These are phyloP conservation scores for barley (Hordeum vulgare) DNA, from an alignment of 176 grass and related monocot species.

Conservation along the genomic window DNA sequence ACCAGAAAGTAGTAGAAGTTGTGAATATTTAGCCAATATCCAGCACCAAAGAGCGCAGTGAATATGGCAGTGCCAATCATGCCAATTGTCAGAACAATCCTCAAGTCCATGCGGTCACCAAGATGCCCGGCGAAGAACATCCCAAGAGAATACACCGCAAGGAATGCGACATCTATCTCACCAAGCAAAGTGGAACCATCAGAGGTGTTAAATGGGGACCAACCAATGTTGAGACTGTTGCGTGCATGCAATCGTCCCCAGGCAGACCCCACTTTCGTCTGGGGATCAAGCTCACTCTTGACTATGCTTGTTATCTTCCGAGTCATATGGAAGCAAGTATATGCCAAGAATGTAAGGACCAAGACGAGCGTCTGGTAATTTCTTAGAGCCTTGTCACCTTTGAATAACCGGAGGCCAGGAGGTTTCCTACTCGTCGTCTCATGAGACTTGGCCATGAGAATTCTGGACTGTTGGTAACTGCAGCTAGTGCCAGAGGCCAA, in stretches of 20 bases:
- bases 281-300: slow-evolving; percentile 64
- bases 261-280: slow-evolving; percentile 38
- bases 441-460: slow-evolving; percentile 30
- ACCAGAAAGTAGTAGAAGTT: slow-evolving; percentile 65
- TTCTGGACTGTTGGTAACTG: not conserved
- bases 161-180: slow-evolving; percentile 69
- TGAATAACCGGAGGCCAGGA: slow-evolving; percentile 29
- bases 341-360: slow-evolving; percentile 73
- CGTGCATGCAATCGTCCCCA: slow-evolving; percentile 19
- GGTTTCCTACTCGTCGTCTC: slow-evolving; percentile 31
- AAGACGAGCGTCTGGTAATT: slow-evolving; percentile 56
- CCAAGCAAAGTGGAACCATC: slow-evolving; percentile 59
- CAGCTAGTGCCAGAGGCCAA: not conserved
- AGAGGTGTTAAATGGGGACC: slow-evolving; percentile 56
- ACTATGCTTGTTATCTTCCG: slow-evolving; percentile 78
- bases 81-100: slow-evolving; percentile 71
- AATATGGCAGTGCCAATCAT: slow-evolving; percentile 72
- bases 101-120: slow-evolving; percentile 67
- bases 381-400: not conserved
- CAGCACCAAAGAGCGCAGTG: slow-evolving; percentile 72
- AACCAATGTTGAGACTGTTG: slow-evolving; percentile 25
- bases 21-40: slow-evolving; percentile 81
- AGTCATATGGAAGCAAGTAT: slow-evolving; percentile 69
- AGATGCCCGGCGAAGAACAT: slow-evolving; percentile 89
- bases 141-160: slow-evolving; percentile 63